Evolutionary conservation across 768 basidiomycete genomes (phyloP), one percentile per base, ranked within the genome.

Genomic region (Lentinula sp.): DNA sequence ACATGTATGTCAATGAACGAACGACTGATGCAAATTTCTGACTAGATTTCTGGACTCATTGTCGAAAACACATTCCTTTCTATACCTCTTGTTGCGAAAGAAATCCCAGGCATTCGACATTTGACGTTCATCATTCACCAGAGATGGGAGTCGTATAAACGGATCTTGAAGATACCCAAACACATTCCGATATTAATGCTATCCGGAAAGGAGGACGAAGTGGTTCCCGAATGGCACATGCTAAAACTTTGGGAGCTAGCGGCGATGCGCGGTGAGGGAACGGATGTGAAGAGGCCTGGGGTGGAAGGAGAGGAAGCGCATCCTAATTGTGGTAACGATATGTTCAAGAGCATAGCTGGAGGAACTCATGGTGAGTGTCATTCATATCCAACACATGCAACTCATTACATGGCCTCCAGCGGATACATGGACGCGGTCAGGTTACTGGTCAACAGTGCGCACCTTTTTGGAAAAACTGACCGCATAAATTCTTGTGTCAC

Each of bases 61-160:
- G 79, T 98, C 61, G 95, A 98, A 76, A 98, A 97, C 71, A 96
- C 95, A 0, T 97, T 97, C 72, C 84, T 89, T 37, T 93, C 90
- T 45, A 81, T 98, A 33, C 88, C 79, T 55, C 83, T 96, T 15
- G 84, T 97, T n/a, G 95, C 93, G 0, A 77, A 85, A 62, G 84
- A 88, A 15, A 76, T 97, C 37, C 95, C 95, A 6, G 70, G 83
- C 36, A 80, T 95, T 35, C 78, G 82, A 0, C 88, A 87, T 3
- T 79, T 94, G 68, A 76, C 91, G 18, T 89, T 89, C 72, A 81
- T 95, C 12, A 89, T 92, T 65, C 87, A 93, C 67, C 86, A 96
- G 71, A 90, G 88, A 69, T 96, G 94, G 94, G 85, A 93, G 68
- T 91, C 91, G 0, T 81, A 82, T 0, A 79, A 81, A 3, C 85